Conservation (phyloP, 192 early-diverging fungal species). For the Diversispora eburnea region DNA sequence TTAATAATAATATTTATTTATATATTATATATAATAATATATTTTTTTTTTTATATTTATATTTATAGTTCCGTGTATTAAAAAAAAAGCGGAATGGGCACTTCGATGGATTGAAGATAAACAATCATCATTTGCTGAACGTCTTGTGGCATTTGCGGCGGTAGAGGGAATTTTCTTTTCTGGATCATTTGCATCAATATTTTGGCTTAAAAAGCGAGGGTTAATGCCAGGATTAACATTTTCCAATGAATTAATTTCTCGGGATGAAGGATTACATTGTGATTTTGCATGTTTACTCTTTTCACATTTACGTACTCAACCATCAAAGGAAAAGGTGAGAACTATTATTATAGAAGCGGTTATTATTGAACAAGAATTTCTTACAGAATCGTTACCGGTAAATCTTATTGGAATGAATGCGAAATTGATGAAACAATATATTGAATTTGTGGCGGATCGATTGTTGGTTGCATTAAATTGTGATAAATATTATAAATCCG, state of each 20-base stretch:
- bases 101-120: conserved; percentile 85
- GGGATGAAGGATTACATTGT: conserved; percentile 95
- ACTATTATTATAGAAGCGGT: conserved; percentile 87
- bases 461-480: conserved; percentile 86
- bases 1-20: conserved; percentile 7
- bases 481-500: conserved; percentile 75
- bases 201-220: conserved; percentile 99
- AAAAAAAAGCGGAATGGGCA: conserved; percentile 97
- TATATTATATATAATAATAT: not conserved
- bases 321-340: conserved; percentile 57
- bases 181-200: conserved; percentile 96
- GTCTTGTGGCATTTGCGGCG: conserved; percentile 93
- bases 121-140: conserved; percentile 80
- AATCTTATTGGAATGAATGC: conserved; percentile 97
- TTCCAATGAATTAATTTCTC: conserved; percentile 95
- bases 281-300: conserved; percentile 97
- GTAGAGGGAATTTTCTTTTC: conserved; percentile 99
- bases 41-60: not conserved
- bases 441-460: conserved; percentile 98
- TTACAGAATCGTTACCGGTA: conserved; percentile 88
- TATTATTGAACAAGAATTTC: conserved; percentile 91
- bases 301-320: conserved; percentile 73
- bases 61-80: conserved; percentile 82
- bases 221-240: conserved; percentile 97
- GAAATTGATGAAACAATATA: conserved; percentile 91